A percentile compares a stretch with the other conserved stretches of the same genome.
Evolutionary conservation across 495 filamentous ascomycete genomes (phyloP).

Genomic region (Mytilinidion resinicola): DNA sequence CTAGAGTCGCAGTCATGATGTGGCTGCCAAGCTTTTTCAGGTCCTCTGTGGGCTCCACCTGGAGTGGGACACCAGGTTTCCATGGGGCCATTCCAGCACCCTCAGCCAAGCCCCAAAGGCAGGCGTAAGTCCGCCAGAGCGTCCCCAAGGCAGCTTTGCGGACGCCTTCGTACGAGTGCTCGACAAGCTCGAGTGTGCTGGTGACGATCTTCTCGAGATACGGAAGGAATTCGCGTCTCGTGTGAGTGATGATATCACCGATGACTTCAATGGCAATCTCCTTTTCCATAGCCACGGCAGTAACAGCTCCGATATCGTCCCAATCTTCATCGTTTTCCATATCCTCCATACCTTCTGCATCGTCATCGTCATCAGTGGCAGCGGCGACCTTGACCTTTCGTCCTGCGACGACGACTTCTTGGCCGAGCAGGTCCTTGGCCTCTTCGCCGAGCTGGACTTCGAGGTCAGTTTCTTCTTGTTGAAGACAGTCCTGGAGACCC

Average conservation of each 20-base stretch:
- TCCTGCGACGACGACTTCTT: conserved; percentile 68
- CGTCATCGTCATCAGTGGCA: conserved; percentile 32
- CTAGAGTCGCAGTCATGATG: conserved; percentile 75
- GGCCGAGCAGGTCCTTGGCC: conserved; percentile 67
- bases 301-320: conserved; percentile 76
- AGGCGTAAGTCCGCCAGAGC: conserved; percentile 86
- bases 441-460: conserved; percentile 73
- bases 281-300: conserved; percentile 87
- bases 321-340: conserved; percentile 67
- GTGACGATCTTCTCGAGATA: conserved; percentile 90
- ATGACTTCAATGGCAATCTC: conserved; percentile 94
- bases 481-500: conserved; percentile 74
- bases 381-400: conserved; percentile 77
- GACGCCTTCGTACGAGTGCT: conserved; percentile 89
- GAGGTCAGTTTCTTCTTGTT: conserved; percentile 83
- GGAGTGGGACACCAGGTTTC: conserved; percentile 79
- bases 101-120: conserved; percentile 83
- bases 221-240: conserved; percentile 67
- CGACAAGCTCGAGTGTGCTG: conserved; percentile 66
- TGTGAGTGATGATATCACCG: conserved; percentile 83
- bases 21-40: conserved; percentile 82
- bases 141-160: conserved; percentile 85
- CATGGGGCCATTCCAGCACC: conserved; percentile 72
- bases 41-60: conserved; percentile 66
- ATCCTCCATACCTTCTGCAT: conserved; percentile 28